Conservation (phyloP, 1,284 basidiomycete species). For the Melampsora americana region DNA sequence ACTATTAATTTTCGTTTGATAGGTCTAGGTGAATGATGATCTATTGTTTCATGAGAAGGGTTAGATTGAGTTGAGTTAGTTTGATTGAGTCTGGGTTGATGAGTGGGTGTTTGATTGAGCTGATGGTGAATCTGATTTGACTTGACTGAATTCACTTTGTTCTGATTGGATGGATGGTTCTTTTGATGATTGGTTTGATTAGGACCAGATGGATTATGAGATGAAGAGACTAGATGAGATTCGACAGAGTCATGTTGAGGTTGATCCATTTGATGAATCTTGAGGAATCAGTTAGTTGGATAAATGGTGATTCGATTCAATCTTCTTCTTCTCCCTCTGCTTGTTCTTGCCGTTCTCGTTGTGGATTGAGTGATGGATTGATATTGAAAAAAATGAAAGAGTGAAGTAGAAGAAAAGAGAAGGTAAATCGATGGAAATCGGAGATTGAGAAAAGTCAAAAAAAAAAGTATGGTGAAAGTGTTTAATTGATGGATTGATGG, state of each 20-base stretch:
- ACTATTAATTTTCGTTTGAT: neutral
- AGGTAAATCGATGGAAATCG: no score
- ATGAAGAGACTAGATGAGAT: neutral
- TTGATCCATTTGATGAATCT: neutral
- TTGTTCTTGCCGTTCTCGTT: no score
- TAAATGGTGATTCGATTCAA: no score
- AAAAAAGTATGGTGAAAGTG: no score
- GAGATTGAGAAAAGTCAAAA: no score
- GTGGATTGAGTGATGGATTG: no score
- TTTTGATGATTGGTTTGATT: neutral
- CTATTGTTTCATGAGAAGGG: neutral
- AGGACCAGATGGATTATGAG: neutral
- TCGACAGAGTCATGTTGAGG: conserved; percentile 10
- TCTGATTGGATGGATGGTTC: neutral
- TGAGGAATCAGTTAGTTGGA: no score
- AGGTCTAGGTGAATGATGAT: neutral
- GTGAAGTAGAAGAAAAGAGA: no score
- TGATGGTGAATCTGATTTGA: neutral
- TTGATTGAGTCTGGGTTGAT: neutral
- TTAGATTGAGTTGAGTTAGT: neutral
- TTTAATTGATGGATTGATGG: no score
- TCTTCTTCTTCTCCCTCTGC: no score
- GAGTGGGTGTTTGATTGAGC: neutral
- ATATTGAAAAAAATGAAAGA: no score
- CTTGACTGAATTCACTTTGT: neutral